These are phyloP conservation scores for Candida qinlingensis DNA, from an alignment of 805 yeast species.

Conservation along the genomic window DNA sequence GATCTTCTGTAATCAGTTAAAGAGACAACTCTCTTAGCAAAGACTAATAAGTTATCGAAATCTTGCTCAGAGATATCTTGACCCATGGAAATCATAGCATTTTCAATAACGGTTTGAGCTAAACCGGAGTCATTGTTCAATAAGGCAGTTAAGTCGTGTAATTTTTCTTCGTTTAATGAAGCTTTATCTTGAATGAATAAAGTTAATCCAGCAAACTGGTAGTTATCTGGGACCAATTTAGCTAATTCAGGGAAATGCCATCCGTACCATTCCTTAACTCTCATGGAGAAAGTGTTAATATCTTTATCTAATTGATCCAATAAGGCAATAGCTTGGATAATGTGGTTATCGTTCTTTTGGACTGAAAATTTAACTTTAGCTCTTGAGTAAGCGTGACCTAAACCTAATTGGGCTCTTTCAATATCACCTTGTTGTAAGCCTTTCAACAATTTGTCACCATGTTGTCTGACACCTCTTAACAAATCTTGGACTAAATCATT, in stretches of 20 bases:
- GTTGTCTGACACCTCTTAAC: conserved; percentile 90
- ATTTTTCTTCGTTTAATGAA: conserved; percentile 67
- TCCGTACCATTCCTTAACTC: conserved; percentile 99
- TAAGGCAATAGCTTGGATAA: conserved; percentile 96
- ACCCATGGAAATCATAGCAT: conserved; percentile 98
- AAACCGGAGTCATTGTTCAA: conserved; percentile 83
- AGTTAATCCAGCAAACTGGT: conserved; percentile 90
- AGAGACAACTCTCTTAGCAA: conserved; percentile 90
- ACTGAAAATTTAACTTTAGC: conserved; percentile 98
- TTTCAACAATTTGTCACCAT: conserved; percentile 83
- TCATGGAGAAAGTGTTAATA: conserved; percentile 95
- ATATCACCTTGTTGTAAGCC: conserved; percentile 92
- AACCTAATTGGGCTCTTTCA: conserved; percentile 97
- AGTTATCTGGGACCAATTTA: conserved; percentile 96
- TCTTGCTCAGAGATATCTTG: conserved; percentile 95
- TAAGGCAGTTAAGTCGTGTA: conserved; percentile 84
- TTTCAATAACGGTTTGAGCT: conserved; percentile 88
- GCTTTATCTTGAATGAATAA: conserved; percentile 83
- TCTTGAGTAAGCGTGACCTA: conserved; percentile 98
- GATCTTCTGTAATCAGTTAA: conserved; percentile 85
- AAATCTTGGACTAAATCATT: conserved; percentile 93
- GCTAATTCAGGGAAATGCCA: conserved; percentile 98
- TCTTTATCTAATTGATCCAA: conserved; percentile 96
- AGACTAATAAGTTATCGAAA: conserved; percentile 83
- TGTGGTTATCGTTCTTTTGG: conserved; percentile 98